Base-by-base conservation (phyloP, 148 eudicot genomes). In the Rheum nobile region DNA sequence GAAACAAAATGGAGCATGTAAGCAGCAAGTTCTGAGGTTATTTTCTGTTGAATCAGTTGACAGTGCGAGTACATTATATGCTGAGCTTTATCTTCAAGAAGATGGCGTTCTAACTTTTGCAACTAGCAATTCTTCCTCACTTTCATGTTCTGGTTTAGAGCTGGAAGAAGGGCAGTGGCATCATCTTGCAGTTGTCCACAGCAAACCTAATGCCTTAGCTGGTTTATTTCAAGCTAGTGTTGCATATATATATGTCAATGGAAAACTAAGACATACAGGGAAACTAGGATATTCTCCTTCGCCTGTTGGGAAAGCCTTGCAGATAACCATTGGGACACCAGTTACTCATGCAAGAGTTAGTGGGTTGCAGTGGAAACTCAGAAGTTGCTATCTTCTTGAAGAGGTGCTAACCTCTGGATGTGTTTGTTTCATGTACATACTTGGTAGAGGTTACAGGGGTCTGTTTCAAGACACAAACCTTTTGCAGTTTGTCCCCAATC, bases 151-250 rank as follows among this genome's bases (percentile, higher is more conserved):
- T 50, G 88, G 99, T 63, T 54, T 85, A 79, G 99, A 96, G 72
- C 72, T 96, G 83, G 97, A 92, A 79, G 99, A 96, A 89, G 92
- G 91, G 44, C 87, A 84, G 75, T 96, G 99, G 99, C 90, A 96
- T 85, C 99, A 96, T 80, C 97, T 96, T 79, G 97, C 96, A 72
- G 90, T 96, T 79, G 97, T 96, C 73, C 97, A 92, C 69, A 96
- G 90, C 88, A 96, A 96, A 84, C 99, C 99, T 75, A 96, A 96
- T 92, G 97, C 99, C 80, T 83, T 96, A 91, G 96, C 99, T 80
- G 99, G 99, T 78, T 81, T 96, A 57, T 96, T 96, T 80, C 99
- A 96, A 85, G 91, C 99, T 80, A 96, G 99, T 85, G 82, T 90
- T 85, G 99, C 99, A 57, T 82, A 92, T 79, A 90, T 96, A 37